phyloP scores from a whole-genome alignment of 2,329 filamentous ascomycete species.

The Colletotrichum tropicicola region DNA sequence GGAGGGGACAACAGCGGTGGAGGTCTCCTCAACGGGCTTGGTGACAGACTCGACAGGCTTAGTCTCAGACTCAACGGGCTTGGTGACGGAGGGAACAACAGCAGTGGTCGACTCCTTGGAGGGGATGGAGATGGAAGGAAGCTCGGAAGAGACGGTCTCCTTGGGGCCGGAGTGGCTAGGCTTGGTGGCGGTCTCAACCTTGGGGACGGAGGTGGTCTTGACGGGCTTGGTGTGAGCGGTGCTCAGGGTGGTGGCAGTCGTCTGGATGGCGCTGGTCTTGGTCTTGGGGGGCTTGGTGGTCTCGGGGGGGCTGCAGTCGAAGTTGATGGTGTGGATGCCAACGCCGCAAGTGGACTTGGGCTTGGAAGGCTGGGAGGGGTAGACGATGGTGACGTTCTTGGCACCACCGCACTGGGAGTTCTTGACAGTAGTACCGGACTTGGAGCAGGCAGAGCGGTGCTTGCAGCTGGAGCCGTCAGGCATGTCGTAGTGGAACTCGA shows the following conservation, averaged over 20 bases:
- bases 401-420: slow-evolving; percentile 96
- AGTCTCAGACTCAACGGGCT: slow-evolving; percentile 13
- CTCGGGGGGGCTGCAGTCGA: slow-evolving; percentile 67
- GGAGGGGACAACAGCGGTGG: slow-evolving; percentile 12
- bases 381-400: slow-evolving; percentile 78
- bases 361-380: slow-evolving; percentile 63
- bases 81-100: slow-evolving; percentile 19
- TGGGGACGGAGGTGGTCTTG: slow-evolving; percentile 29
- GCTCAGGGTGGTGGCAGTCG: slow-evolving; percentile 27
- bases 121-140: slow-evolving; percentile 18
- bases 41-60: background rate
- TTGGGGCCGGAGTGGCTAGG: slow-evolving; percentile 21
- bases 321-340: slow-evolving; percentile 77
- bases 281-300: slow-evolving; percentile 23
- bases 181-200: slow-evolving; percentile 32
- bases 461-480: slow-evolving; percentile 84
- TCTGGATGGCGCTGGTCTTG: slow-evolving; percentile 16
- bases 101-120: slow-evolving; percentile 26
- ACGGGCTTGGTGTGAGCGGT: slow-evolving; percentile 30
- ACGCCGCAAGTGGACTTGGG: slow-evolving; percentile 71
- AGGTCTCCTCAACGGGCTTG: slow-evolving; percentile 30
- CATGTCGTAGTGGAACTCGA: slow-evolving; percentile 91
- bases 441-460: slow-evolving; percentile 75
- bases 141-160: slow-evolving; percentile 10
- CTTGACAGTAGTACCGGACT: slow-evolving; percentile 73